Evolutionary conservation across 805 yeast genomes (phyloP), one percentile per base, ranked within the genome.

Genomic region (Myxozyma nipponensis): DNA sequence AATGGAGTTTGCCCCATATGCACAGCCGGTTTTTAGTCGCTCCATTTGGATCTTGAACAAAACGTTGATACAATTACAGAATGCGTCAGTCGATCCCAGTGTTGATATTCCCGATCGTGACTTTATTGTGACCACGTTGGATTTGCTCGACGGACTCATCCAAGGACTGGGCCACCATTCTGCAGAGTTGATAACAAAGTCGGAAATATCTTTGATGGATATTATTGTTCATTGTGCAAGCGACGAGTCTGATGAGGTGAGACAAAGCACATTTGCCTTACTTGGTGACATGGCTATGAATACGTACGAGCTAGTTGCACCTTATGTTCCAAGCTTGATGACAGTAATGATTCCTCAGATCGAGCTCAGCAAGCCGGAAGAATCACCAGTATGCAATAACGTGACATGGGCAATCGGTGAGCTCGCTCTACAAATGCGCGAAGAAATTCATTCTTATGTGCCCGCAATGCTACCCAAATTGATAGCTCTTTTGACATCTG

Each of bases 391-490:
- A 1, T 82, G 83, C 61, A 86, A 86, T 68, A 93, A 93, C 67
- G 93, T 98, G 1, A 81, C 87, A 44, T 93, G 98, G 98, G 79
- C 96, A 1, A 70, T 86, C 13, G 98, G 98, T 39, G 95, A 93
- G 66, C 79, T 93, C 26, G 75, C 87, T 2, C 72, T 89, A 62
- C 77, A 86, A 49, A 62, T 78, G 15, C 65, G 76, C 2, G 66
- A 73, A 1, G 72, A 73, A 36, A 59, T 83, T 54, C 69, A 69
- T 39, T 81, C 80, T 15, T 83, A 77, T 62, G 65, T 83, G 40
- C 69, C 66, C 35, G 80, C 79, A 53, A 67, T 84, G 56, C 71
- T 82, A 54, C 74, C 72, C 39, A 66, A 81, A 21, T 67, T 86
- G 49, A 77, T 84, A 15, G 74, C 83, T n/a, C 65, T 86, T 42